These are phyloP conservation scores for Malania oleifera DNA, from an alignment of 164 flowering plant species.

Conservation along the genomic window DNA sequence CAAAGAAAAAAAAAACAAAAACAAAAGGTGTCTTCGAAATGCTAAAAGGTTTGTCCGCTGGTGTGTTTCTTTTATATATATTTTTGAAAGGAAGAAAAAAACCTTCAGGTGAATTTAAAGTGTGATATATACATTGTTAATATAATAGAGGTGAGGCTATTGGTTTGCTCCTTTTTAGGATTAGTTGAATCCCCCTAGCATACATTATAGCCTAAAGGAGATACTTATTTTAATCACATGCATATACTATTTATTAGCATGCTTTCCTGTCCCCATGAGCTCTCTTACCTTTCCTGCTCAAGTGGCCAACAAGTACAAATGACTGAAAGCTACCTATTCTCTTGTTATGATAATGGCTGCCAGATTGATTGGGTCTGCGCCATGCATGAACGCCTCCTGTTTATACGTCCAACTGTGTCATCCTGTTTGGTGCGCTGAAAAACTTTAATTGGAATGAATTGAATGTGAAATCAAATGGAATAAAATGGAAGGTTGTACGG, in stretches of 20 bases:
- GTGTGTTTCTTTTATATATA: neutral
- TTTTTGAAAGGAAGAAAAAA: neutral
- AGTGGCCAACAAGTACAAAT: slow-evolving; percentile 65
- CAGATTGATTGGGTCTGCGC: slow-evolving; percentile 21
- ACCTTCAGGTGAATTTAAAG: slow-evolving; percentile 6
- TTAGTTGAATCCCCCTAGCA: slow-evolving; percentile 35
- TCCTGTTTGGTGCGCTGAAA: neutral
- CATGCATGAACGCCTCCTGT: slow-evolving; percentile 26
- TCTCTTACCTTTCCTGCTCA: slow-evolving; percentile 19
- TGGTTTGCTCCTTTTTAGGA: slow-evolving; percentile 17
- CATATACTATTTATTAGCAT: slow-evolving; percentile 18
- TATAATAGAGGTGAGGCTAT: too few relatives aligned
- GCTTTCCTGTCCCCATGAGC: slow-evolving; percentile 38
- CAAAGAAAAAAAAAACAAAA: slow-evolving; percentile 1
- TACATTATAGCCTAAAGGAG: slow-evolving; percentile 28
- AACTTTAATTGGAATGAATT: too few relatives aligned
- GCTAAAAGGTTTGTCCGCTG: neutral
- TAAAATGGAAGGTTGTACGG: too few relatives aligned
- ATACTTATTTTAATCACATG: slow-evolving; percentile 17
- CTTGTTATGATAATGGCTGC: slow-evolving; percentile 27
- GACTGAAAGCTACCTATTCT: slow-evolving; percentile 17
- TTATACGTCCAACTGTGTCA: slow-evolving; percentile 12
- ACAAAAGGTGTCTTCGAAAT: slow-evolving; percentile 7
- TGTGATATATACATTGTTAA: neutral
- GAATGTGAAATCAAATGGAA: too few relatives aligned